Evolutionary conservation across 2,329 filamentous ascomycete species (phyloP).

Genomic region (Penicillium hordei): DNA sequence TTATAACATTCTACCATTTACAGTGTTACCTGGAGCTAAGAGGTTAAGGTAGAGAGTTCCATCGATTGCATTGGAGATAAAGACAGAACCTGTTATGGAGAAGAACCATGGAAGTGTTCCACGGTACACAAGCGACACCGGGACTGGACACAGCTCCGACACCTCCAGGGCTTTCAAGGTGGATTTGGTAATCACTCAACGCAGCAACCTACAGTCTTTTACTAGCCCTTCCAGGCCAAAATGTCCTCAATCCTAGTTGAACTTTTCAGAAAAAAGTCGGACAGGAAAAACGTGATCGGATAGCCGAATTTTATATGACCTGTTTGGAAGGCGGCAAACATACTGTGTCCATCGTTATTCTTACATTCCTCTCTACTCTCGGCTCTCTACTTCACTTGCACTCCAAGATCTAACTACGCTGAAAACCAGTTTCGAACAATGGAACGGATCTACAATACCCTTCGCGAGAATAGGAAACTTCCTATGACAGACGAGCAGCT

Average conservation of each 20-base stretch:
- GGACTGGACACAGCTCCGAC: background rate
- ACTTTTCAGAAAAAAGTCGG: background rate
- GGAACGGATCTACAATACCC: background rate
- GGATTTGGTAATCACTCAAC: background rate
- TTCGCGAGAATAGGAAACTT: constrained; percentile 1
- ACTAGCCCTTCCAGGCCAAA: background rate
- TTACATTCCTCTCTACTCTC: background rate
- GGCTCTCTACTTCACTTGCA: background rate
- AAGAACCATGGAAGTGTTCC: too few relatives aligned
- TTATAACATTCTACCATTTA: too few relatives aligned
- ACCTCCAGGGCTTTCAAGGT: background rate
- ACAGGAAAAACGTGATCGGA: background rate
- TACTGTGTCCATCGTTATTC: background rate
- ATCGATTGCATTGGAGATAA: too few relatives aligned
- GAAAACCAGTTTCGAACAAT: background rate
- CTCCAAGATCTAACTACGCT: background rate
- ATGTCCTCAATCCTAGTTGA: background rate
- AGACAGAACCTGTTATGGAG: too few relatives aligned
- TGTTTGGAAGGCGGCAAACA: background rate
- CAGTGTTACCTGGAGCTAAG: too few relatives aligned
- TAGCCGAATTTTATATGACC: background rate
- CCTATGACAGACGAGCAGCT: constrained; percentile 1
- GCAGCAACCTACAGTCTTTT: background rate
- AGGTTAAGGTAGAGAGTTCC: too few relatives aligned
- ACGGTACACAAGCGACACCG: too few relatives aligned